Evolutionary conservation across 108 stramenopile species (phyloP), one percentile per base, ranked within the genome.

Genomic region (Seminavis robusta): DNA sequence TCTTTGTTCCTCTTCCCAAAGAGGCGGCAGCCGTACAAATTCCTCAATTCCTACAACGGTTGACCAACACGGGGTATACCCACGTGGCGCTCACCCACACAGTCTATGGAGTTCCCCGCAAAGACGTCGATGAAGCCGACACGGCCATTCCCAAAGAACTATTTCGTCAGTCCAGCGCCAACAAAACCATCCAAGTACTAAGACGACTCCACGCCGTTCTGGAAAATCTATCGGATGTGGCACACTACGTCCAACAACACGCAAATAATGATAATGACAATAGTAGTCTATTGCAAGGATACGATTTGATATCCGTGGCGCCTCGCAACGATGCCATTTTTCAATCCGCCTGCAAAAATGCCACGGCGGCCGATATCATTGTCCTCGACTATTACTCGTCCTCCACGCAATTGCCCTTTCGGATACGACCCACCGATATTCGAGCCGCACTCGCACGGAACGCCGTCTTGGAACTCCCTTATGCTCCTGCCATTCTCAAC

Each of bases 141-240:
- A 29, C 38, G 10, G 61, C 66, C 3, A 56, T 84, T 30, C 83
- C 82, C 16, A 61, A 5, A 42, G 59, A 29, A 28, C 4, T n/a
- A 21, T 24, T 1, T 15, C 63, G 34, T 53, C 64, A 40, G 32
- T 17, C 1, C 4, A 31, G 31, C 11, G 15, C 6, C 0, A 58
- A 3, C 19, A 29, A n/a, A 4, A 2, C 50, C 5, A 64, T 69
- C 16, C 11, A 44, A 8, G 19, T 82, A 49, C 40, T 74, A 43
- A 70, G 81, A 49, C 47, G 87, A 47, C 64, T 89, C 43, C 83
- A 85, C 49, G 65, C 65, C 17, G 71, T 85, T 28, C 24, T 89
- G 10, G 87, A 89, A 79, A 76, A 80, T 57, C 48, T 78, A 11
- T 71, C 72, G 27, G 87, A 89, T 55, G 77, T 84, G 26, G 67